These are phyloP conservation scores for Fusarium setosum DNA, from an alignment of 2,329 filamentous ascomycete genomes.

Conservation along the genomic window DNA sequence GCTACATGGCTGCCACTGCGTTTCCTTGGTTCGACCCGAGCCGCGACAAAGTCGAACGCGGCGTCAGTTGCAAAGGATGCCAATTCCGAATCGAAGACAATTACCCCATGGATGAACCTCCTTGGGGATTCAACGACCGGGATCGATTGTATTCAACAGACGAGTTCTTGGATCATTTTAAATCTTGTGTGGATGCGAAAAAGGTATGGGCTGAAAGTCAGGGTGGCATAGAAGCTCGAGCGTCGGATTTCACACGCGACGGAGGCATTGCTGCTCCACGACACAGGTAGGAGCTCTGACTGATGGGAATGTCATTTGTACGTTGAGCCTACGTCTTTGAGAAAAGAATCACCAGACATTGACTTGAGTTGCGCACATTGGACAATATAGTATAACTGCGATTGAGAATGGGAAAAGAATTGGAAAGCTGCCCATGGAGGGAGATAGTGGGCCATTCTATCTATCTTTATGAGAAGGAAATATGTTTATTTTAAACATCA, in stretches of 20 bases:
- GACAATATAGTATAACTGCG: too few relatives aligned
- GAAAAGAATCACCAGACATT: too few relatives aligned
- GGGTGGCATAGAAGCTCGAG: background rate
- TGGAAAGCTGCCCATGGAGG: too few relatives aligned
- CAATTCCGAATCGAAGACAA: conserved; percentile 16
- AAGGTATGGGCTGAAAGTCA: conserved; percentile 3
- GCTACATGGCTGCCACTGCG: conserved; percentile 10
- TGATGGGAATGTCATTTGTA: background rate
- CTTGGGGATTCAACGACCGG: conserved; percentile 21
- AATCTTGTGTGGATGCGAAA: background rate
- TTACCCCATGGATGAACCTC: background rate
- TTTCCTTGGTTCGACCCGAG: conserved; percentile 10
- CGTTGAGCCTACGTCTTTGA: too few relatives aligned
- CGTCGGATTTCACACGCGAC: background rate
- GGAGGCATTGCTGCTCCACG: background rate
- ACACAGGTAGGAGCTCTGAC: background rate
- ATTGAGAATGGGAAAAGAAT: too few relatives aligned
- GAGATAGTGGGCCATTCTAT: too few relatives aligned
- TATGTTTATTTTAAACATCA: too few relatives aligned
- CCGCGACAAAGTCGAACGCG: background rate
- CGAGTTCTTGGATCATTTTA: conserved; percentile 12
- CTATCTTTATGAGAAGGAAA: too few relatives aligned
- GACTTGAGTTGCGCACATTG: too few relatives aligned
- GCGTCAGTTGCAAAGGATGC: conserved; percentile 19
- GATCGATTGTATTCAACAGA: conserved; percentile 6